phyloP scores from a whole-genome alignment of 345 rosid species.

The Fremontodendron californicum region DNA sequence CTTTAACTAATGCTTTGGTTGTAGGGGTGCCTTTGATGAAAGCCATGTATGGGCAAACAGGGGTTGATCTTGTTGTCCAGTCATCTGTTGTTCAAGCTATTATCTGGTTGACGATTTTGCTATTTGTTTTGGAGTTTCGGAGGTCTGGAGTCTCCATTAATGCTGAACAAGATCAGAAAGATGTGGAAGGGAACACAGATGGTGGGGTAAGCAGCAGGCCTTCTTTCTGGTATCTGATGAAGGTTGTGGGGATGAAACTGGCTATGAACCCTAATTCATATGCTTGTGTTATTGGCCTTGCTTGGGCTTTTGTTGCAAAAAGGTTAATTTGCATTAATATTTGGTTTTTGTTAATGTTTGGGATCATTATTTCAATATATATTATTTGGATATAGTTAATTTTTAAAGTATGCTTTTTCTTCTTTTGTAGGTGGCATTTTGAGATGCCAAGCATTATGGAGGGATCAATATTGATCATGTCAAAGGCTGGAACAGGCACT shows the following conservation, averaged over 20 bases:
- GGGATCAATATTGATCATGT: slow-evolving; percentile 68
- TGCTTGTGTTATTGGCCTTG: slow-evolving; percentile 67
- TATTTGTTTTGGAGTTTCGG: slow-evolving; percentile 69
- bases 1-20: slow-evolving; percentile 62
- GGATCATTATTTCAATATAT: too few relatives aligned
- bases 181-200: slow-evolving; percentile 27
- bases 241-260: slow-evolving; percentile 52
- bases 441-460: slow-evolving; percentile 78
- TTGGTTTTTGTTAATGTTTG: background rate
- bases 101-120: slow-evolving; percentile 66
- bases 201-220: slow-evolving; percentile 21
- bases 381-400: background rate
- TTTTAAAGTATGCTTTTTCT: background rate
- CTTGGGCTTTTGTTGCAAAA: slow-evolving; percentile 68
- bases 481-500: slow-evolving; percentile 92
- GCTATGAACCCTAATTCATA: slow-evolving; percentile 65
- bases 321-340: slow-evolving; percentile 25
- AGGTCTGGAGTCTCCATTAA: slow-evolving; percentile 20
- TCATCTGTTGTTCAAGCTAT: slow-evolving; percentile 59
- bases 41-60: slow-evolving; percentile 73
- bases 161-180: slow-evolving; percentile 14
- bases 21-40: slow-evolving; percentile 67
- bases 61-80: slow-evolving; percentile 78
- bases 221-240: slow-evolving; percentile 49
- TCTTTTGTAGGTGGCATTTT: slow-evolving; percentile 56